Evolutionary conservation across 2,329 filamentous ascomycete species (phyloP), one percentile per base, ranked within the genome.

Genomic region (Lecanoromycetidae sp.): DNA sequence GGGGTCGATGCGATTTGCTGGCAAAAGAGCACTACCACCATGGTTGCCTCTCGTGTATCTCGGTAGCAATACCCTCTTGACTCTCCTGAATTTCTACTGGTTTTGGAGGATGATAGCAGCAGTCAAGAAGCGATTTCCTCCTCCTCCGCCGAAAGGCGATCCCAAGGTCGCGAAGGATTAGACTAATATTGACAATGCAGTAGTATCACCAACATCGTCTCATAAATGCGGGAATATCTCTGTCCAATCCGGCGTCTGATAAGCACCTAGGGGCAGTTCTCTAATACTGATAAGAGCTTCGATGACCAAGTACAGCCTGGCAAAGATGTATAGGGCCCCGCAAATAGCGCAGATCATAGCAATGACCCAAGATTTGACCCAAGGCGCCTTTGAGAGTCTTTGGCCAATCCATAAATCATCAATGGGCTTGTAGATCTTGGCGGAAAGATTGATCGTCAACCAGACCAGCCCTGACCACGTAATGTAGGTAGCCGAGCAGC

Each of bases 91-190:
- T 57, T 74, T 75, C 60, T 79, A 72, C 63, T 82, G 77, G 77
- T 81, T 80, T 58, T 68, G 68, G 51, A 79, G 79, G 66, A 82
- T 82, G 77, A 74, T 82, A 32, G 71, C 75, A 55, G 75, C 77
- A 4, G 73, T 82, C 23, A 64, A 75, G 52, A 79, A 76, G 59
- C 67, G 78, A 37, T 81, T 81, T 58, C 69, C 74, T 20, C 70
- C 70, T n/a, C n/a, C 4, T 70, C 70, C 6, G 48, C 49, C 4
- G 34, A 52, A 8, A 52, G 54, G 32, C 53, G 54, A 29, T 8
- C 25, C n/a, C 22, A 48, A 43, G 30, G 19, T 39, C 30, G 44
- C 44, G 10, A 46, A 27, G 22, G 35, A 46, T 23, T 46, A 46
- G 44, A 8, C 12, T 23, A 6, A 17, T 12, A 5, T 57, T 29